Evolutionary conservation across 2,329 filamentous ascomycete species (phyloP).

Genomic region (Diaporthe citrichinensis): DNA sequence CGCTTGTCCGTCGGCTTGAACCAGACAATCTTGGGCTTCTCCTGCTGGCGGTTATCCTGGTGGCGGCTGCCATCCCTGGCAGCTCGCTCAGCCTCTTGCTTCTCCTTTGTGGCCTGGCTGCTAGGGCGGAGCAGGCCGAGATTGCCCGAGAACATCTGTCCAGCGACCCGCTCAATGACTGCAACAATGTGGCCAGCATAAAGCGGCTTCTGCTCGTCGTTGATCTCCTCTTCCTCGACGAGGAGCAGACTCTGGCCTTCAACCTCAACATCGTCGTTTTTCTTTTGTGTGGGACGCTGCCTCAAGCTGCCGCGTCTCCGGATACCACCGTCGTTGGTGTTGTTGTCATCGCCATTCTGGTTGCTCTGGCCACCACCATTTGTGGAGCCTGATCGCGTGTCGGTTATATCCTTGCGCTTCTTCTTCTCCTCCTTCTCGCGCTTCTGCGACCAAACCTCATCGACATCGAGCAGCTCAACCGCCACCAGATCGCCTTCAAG

Average conservation of each 20-base stretch:
- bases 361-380: slow-evolving; percentile 78
- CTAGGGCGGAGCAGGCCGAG: slow-evolving; percentile 94
- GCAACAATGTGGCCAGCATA: slow-evolving; percentile 98
- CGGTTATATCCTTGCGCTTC: slow-evolving; percentile 98
- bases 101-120: slow-evolving; percentile 99
- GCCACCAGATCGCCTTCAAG: slow-evolving; percentile 96
- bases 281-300: slow-evolving; percentile 98
- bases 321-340: slow-evolving; percentile 83
- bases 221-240: slow-evolving; percentile 98
- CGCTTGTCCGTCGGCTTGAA: slow-evolving; percentile 99
- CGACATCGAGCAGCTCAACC: slow-evolving; percentile 95
- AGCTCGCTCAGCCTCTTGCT: slow-evolving; percentile 96
- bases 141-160: slow-evolving; percentile 99
- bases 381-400: slow-evolving; percentile 84
- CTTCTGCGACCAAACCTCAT: slow-evolving; percentile 99
- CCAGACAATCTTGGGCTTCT: slow-evolving; percentile 99
- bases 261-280: slow-evolving; percentile 99
- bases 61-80: slow-evolving; percentile 87
- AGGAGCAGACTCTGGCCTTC: slow-evolving; percentile 97
- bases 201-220: slow-evolving; percentile 96
- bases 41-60: slow-evolving; percentile 87
- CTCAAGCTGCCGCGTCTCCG: slow-evolving; percentile 94
- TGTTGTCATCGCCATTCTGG: slow-evolving; percentile 71
- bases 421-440: slow-evolving; percentile 99
- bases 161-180: slow-evolving; percentile 95